Evolutionary conservation across 768 basidiomycete genomes (phyloP).

Genomic region (Hericium erinaceus): DNA sequence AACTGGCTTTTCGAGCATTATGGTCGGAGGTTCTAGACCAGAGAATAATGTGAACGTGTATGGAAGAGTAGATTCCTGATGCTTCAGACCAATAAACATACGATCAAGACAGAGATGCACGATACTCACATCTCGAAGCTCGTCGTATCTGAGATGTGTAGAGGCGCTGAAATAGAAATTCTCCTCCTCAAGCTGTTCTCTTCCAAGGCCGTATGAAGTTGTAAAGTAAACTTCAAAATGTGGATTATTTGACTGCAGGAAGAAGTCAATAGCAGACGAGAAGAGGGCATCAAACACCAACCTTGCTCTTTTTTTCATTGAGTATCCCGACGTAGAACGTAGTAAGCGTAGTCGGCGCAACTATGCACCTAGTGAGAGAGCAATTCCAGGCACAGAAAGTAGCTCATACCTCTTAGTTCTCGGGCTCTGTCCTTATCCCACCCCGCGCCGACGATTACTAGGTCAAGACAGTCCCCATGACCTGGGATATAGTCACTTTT

Average conservation of each 20-base stretch:
- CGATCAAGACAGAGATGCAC: not conserved
- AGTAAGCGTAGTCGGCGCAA: constrained; percentile 61
- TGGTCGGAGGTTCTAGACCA: constrained; percentile 40
- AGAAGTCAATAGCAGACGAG: no score
- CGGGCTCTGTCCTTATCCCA: constrained; percentile 78
- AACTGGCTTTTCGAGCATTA: constrained; percentile 53
- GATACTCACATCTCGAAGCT: constrained; percentile 16
- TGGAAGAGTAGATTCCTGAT: constrained; percentile 26
- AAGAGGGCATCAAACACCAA: constrained; percentile 26
- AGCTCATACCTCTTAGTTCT: constrained; percentile 55
- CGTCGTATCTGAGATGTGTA: constrained; percentile 26
- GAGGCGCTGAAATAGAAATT: constrained; percentile 57
- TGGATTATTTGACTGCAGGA: constrained; percentile 22
- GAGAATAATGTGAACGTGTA: constrained; percentile 47
- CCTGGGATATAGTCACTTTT: constrained; percentile 87
- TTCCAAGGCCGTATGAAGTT: constrained; percentile 62
- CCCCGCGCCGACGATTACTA: constrained; percentile 65
- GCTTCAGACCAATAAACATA: not conserved
- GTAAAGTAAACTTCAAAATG: constrained; percentile 71
- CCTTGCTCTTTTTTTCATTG: constrained; percentile 34
- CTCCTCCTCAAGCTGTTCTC: constrained; percentile 58
- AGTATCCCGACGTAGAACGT: constrained; percentile 74
- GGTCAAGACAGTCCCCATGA: constrained; percentile 72
- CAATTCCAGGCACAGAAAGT: not conserved
- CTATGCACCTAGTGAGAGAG: constrained; percentile 26